phyloP scores from a whole-genome alignment of 306 rosid species.

The Geum urbanum region DNA sequence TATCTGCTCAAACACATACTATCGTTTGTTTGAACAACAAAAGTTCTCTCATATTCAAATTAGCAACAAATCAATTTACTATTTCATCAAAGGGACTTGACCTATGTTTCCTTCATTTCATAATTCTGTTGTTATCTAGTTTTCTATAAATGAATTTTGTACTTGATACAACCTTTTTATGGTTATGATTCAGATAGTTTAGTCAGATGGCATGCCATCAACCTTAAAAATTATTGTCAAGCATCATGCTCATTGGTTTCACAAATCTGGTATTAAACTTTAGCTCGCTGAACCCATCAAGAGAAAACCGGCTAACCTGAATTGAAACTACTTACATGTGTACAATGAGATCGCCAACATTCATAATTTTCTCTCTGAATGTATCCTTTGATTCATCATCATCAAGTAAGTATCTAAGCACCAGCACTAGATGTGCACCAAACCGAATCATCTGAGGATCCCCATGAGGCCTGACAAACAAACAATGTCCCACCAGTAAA shows the following conservation, averaged over 20 bases:
- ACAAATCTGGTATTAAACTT: conserved; percentile 1
- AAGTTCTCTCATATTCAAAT: neutral
- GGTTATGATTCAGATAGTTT: neutral
- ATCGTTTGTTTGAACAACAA: neutral
- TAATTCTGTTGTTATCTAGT: neutral
- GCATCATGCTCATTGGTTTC: conserved; percentile 5
- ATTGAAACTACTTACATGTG: conserved; percentile 71
- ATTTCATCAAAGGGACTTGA: too few relatives aligned
- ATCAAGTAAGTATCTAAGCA: conserved; percentile 73
- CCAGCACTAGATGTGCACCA: conserved; percentile 96
- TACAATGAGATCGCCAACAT: conserved; percentile 86
- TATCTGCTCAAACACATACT: conserved; percentile 1
- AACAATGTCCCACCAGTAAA: conserved; percentile 24
- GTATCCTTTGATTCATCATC: conserved; percentile 70
- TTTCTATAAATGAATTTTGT: neutral
- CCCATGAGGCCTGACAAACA: conserved; percentile 67
- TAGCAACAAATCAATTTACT: too few relatives aligned
- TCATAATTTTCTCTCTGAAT: conserved; percentile 73
- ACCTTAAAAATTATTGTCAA: conserved; percentile 1
- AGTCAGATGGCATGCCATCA: neutral
- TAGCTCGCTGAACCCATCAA: conserved; percentile 3
- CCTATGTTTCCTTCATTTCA: neutral
- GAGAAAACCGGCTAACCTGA: conserved; percentile 19
- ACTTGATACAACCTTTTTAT: neutral
- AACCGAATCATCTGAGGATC: conserved; percentile 98